Percentiles rank a stretch among this genome's conserved stretches.
phyloP scores from a whole-genome alignment of 2,329 filamentous ascomycete species.

The Ophiostoma himal-ulmi region DNA sequence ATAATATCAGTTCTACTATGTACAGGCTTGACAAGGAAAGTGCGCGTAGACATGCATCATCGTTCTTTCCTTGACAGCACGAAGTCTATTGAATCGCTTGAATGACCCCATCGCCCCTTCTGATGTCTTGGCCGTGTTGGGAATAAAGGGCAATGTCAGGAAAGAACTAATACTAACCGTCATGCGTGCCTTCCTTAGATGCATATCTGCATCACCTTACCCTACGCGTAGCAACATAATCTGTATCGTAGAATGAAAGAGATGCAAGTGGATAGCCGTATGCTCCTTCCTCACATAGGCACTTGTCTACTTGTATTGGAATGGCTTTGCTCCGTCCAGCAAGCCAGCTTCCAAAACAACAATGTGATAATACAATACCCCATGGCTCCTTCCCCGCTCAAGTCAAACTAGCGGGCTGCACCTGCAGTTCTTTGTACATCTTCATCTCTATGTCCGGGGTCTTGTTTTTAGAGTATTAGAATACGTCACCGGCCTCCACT shows the following conservation, averaged over 20 bases:
- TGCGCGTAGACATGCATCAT: not conserved
- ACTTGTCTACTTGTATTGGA: not conserved
- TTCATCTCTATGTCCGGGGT: not conserved
- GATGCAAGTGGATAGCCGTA: not conserved
- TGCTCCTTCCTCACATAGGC: not conserved
- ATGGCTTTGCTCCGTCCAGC: not conserved
- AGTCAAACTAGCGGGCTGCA: not conserved
- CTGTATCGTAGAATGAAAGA: not conserved
- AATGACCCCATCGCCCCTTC: not conserved
- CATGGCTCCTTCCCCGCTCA: not conserved
- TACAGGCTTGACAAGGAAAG: not conserved
- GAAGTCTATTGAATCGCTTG: not conserved
- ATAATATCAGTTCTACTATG: not conserved
- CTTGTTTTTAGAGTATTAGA: slow-evolving; percentile 1
- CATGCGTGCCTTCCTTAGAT: not conserved
- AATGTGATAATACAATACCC: not conserved
- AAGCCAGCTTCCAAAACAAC: not conserved
- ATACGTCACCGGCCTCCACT: slow-evolving; percentile 18
- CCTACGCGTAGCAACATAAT: not conserved
- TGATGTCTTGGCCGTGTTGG: not conserved
- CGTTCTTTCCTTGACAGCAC: not conserved
- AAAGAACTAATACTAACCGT: not conserved
- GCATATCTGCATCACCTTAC: not conserved
- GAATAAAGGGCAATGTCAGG: not conserved
- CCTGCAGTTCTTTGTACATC: not conserved